Evolutionary conservation across 805 yeast species (phyloP), one percentile per base, ranked within the genome.

Genomic region (Diddensiella transvaalensis): DNA sequence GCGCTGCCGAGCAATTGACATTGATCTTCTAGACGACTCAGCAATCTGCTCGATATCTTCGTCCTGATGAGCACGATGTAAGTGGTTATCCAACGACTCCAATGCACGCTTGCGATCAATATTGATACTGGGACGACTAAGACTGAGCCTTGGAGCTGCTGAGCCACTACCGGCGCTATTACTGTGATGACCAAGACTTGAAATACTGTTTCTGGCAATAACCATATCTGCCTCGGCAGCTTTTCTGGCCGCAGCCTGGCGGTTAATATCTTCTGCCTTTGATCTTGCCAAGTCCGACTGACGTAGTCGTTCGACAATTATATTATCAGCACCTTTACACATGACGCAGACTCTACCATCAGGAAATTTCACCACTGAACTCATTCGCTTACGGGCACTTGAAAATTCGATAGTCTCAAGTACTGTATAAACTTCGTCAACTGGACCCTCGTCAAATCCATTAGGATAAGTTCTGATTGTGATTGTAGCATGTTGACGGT

Each of bases 291-390:
- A 44, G 1, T 76, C 77, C 0, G 76, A 56, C 53, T 82, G 72
- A 48, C 72, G 74, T 50, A 93, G 71, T 49, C 86, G 76, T 44
- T 90, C 96, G 45, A 90, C 64, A 42, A 93, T 87, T 8, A 91
- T 77, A 59, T 87, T 87, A 64, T 93, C 99, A 1, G 99, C 99
- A 47, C 99, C 99, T 67, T 93, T 93, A 67, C 96, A 88, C 38
- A 93, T 70, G 54, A 93, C 61, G 40, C 91, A 79, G 19, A 89
- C 75, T 50, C 85, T 75, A 4, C 79, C 79, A 62, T 86, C 85
- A 0, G 97, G 96, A 57, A 86, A 79, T 51, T 69, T 75, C 1
- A 89, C 82, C 6, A 91, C 64, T n/a, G 87, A 80, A 0, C 97
- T 87, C 99, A 93, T 93, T 61, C 99, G 77, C 67, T 93, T 93